A percentile compares a stretch with the other conserved stretches of the same genome.
These are phyloP conservation scores for Gossypium laxum DNA, from an alignment of 441 rosid species.

Conservation along the genomic window DNA sequence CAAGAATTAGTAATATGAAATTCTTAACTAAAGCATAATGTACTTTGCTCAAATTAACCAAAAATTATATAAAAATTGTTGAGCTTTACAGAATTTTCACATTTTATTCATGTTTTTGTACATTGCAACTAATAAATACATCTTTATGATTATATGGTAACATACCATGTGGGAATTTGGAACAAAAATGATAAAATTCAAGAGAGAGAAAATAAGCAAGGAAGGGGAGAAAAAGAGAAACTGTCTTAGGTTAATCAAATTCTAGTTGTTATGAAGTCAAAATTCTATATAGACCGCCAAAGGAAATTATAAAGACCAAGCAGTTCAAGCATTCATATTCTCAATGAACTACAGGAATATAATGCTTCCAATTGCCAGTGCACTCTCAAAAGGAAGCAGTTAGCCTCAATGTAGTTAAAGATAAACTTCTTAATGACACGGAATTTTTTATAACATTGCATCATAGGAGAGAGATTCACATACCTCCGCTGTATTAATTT, in stretches of 20 bases:
- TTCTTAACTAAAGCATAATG: not conserved
- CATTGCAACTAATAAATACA: not conserved
- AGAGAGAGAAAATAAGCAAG: not conserved
- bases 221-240: not conserved
- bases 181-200: not conserved
- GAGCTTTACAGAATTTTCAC: not conserved
- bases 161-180: not conserved
- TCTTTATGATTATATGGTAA: not conserved
- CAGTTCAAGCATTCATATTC: not conserved
- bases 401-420: not conserved
- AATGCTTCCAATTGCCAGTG: not conserved
- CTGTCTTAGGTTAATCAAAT: not conserved
- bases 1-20: constrained; percentile 2
- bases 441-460: not conserved
- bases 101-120: not conserved
- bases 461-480: constrained; percentile 11
- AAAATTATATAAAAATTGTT: not conserved
- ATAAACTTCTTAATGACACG: not conserved
- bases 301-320: not conserved
- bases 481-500: constrained; percentile 55
- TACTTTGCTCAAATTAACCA: not conserved
- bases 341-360: not conserved
- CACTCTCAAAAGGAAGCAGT: not conserved
- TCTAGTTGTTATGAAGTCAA: not conserved
- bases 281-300: not conserved